Percentiles rank a stretch among this genome's conserved stretches.
These are phyloP conservation scores for Oxytropis ochrocephala DNA, from an alignment of 306 rosid species.

Conservation along the genomic window DNA sequence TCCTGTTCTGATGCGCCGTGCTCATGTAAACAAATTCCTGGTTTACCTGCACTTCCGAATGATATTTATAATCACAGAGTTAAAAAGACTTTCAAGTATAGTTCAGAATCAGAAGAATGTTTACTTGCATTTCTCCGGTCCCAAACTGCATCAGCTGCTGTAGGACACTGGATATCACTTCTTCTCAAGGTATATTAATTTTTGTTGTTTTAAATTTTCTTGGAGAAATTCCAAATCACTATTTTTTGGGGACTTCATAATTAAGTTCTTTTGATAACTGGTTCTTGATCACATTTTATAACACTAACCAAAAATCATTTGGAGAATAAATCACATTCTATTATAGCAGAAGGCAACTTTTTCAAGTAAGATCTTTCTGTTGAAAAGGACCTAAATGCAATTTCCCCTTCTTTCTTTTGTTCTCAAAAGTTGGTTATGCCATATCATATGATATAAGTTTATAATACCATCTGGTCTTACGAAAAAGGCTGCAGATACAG, in stretches of 20 bases:
- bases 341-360: not conserved
- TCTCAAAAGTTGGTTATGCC: not conserved
- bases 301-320: slow-evolving; percentile 2
- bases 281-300: not conserved
- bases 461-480: slow-evolving; percentile 26
- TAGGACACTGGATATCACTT: slow-evolving; percentile 96
- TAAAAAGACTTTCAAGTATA: slow-evolving; percentile 24
- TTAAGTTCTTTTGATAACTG: not conserved
- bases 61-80: slow-evolving; percentile 21
- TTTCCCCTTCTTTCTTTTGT: not conserved
- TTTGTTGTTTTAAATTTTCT: slow-evolving; percentile 12
- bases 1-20: slow-evolving; percentile 61
- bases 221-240: not conserved
- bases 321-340: not conserved
- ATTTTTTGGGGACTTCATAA: not conserved
- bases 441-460: not conserved
- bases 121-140: slow-evolving; percentile 70
- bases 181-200: slow-evolving; percentile 66
- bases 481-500: slow-evolving; percentile 81
- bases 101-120: slow-evolving; percentile 61
- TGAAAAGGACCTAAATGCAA: slow-evolving; percentile 1
- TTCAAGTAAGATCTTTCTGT: slow-evolving; percentile 5
- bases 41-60: slow-evolving; percentile 54
- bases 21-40: slow-evolving; percentile 48
- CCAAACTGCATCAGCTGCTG: slow-evolving; percentile 72